These are phyloP conservation scores for Bromus sterilis DNA, from an alignment of 176 grass and related monocot genomes.

Conservation along the genomic window DNA sequence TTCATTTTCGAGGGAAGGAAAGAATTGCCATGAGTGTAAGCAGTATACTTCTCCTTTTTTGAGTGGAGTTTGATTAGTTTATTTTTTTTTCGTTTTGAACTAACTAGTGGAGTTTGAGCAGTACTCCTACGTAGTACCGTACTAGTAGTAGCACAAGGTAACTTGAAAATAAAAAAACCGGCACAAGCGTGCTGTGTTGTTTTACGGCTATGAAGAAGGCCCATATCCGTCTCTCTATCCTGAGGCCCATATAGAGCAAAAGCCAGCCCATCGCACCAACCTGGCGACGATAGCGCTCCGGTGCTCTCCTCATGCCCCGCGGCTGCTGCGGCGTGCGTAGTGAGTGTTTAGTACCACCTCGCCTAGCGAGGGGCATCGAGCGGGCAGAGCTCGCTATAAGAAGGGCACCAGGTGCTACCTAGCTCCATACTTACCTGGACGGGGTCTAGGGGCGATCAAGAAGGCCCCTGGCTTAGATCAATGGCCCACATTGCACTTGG, in stretches of 20 bases:
- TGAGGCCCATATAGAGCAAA: background rate
- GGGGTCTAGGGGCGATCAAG: conserved; percentile 21
- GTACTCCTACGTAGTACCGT: too few relatives aligned
- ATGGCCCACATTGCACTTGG: conserved; percentile 33
- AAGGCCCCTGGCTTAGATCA: conserved; percentile 24
- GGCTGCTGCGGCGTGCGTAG: background rate
- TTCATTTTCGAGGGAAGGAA: too few relatives aligned
- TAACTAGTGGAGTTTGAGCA: too few relatives aligned
- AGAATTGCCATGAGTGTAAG: too few relatives aligned
- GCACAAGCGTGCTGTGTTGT: too few relatives aligned
- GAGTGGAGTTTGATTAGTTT: too few relatives aligned
- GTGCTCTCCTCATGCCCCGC: background rate
- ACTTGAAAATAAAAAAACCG: too few relatives aligned
- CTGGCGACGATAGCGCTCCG: background rate
- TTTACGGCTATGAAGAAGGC: background rate
- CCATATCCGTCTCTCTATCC: background rate
- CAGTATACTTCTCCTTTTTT: too few relatives aligned
- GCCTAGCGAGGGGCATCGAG: background rate
- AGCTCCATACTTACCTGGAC: conserved; percentile 30
- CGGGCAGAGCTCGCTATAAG: background rate
- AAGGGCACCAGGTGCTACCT: fast-evolving
- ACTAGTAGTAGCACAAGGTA: too few relatives aligned
- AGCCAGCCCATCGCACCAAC: background rate
- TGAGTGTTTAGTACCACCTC: conserved; percentile 13
- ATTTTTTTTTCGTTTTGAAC: too few relatives aligned